Base-by-base conservation (phyloP, 306 rosid genomes). In the Citrullus mucosospermus region DNA sequence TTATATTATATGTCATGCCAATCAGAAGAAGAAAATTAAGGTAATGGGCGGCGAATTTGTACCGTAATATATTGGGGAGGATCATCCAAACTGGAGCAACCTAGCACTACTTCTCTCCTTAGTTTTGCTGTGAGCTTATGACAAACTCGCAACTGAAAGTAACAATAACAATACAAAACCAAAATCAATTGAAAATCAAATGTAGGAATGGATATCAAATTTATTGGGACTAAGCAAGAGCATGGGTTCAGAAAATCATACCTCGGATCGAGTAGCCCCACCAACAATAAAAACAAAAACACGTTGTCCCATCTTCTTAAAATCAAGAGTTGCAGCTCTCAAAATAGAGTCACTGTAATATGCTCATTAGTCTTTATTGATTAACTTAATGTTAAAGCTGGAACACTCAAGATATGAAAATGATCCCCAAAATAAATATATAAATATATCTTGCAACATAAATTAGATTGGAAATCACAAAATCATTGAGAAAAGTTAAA, bases 241-340 rank as follows among this genome's bases (percentile, higher is more conserved):
- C 62, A 68, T 72, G 77, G 43, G 43, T 25, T 78, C 28, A 39
- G 17, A 74, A 81, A 76, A 73, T 60, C 70, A 72, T 86, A 92
- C 98, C 93, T 95, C 98, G 1, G 98, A 95, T 80, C 98, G 91
- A 70, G 97, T 95, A 57, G 98, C 98, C 34, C 98, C 98, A 0
- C 98, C 98, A 67, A 95, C 70, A 57, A 95, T 80, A 83, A 92
- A 95, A 53, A 95, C 85, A 85, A 92, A 92, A 80, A 95, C 81
- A 36, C 98, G 91, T 75, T 68, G 87, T 63, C 98, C 97, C 93
- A 95, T 81, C 86, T 85, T 92, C 89, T 91, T 92, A 82, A 82
- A 83, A 86, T 92, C 95, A 76, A 83, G 18, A 82, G 78, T 12
- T 17, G 82, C 34, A 75, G 67, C 75, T 89, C 79, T 92, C 90